Percentiles rank a stretch among this genome's conserved stretches.
Conservation (phyloP, 352 stramenopile genomes). For the Phytophthora sojae region DNA sequence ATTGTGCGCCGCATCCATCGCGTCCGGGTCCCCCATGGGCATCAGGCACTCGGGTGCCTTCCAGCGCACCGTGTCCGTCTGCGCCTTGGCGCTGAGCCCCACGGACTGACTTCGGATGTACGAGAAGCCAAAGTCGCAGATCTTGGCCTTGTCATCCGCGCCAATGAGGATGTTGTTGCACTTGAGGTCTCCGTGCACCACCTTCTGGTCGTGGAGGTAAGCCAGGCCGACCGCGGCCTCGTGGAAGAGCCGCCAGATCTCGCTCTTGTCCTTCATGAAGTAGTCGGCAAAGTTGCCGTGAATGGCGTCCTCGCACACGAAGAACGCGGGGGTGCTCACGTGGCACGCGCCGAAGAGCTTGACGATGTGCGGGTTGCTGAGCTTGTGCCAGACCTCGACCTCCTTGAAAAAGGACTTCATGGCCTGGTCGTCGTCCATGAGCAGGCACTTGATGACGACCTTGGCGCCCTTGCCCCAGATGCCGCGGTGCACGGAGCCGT, state of each 20-base stretch:
- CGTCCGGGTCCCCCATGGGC: constrained; percentile 1
- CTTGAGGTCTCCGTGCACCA: constrained; percentile 91
- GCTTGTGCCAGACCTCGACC: constrained; percentile 4
- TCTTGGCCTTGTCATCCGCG: constrained; percentile 36
- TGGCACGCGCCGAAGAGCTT: constrained; percentile 4
- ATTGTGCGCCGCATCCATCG: constrained; percentile 24
- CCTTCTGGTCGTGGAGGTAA: constrained; percentile 71
- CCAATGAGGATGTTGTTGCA: constrained; percentile 85
- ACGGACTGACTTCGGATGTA: constrained; percentile 45
- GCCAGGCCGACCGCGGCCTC: not conserved
- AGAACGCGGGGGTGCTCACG: constrained; percentile 24
- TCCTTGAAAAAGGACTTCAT: constrained; percentile 3
- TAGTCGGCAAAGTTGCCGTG: constrained; percentile 4
- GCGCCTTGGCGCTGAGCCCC: constrained; percentile 34
- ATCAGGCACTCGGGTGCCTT: constrained; percentile 49
- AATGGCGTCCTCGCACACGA: constrained; percentile 15
- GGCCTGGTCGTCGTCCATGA: constrained; percentile 3
- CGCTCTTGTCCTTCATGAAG: constrained; percentile 1
- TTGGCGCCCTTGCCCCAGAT: constrained; percentile 8
- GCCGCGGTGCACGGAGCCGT: constrained; percentile 5
- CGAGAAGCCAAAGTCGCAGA: constrained; percentile 52
- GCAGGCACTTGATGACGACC: constrained; percentile 11
- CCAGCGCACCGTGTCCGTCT: constrained; percentile 40
- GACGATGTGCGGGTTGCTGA: constrained; percentile 7
- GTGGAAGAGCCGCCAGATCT: constrained; percentile 1